Evolutionary conservation across 345 rosid genomes (phyloP), one percentile per base, ranked within the genome.

Genomic region (Acer saccharum): DNA sequence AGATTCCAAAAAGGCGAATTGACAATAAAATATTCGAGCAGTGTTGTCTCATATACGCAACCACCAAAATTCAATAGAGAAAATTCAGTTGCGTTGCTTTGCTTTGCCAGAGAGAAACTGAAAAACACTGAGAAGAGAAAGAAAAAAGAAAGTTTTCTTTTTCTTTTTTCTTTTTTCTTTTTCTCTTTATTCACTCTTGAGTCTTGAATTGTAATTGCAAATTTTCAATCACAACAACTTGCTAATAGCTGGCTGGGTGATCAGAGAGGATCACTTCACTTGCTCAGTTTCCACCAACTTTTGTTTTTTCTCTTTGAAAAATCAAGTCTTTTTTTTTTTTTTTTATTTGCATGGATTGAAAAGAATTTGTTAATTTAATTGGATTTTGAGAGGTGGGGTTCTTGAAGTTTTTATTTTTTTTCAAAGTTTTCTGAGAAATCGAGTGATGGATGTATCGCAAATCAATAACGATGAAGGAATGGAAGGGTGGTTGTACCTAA

Each of bases 401-500:
- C 25, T 60, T 60, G 12, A 60, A 7, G 20, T 20, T 9, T 7
- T 60, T 20, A 3, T 20, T n/a, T 60, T 60, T 60, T 69, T 23
- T 17, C 18, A 1, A 43, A 43, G 46, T 9, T 18, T 4, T 1
- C 67, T 21, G 58, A 43, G 67, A 8, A 60, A 60, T 60, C 11
- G 8, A 68, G 52, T 62, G 67, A 91, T 89, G 91, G 89, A 87
- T 52, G 76, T 52, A 46, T 79, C 85, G 32, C 82, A 83, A 66
- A 84, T 39, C 39, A 70, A 71, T 77, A 81, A 76, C 75, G 85
- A 87, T 39, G 83, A 84, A 70, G 81, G 80, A 75, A 91, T 91
- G 97, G 98, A 95, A 84, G 98, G 98, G 0, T 95, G 98, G 98
- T 82, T 95, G 81, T 85, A 93, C 79, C 77, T 89, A 54, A 88